Conservation (phyloP, 495 filamentous ascomycete genomes). For the Penicillium flavigenum region DNA sequence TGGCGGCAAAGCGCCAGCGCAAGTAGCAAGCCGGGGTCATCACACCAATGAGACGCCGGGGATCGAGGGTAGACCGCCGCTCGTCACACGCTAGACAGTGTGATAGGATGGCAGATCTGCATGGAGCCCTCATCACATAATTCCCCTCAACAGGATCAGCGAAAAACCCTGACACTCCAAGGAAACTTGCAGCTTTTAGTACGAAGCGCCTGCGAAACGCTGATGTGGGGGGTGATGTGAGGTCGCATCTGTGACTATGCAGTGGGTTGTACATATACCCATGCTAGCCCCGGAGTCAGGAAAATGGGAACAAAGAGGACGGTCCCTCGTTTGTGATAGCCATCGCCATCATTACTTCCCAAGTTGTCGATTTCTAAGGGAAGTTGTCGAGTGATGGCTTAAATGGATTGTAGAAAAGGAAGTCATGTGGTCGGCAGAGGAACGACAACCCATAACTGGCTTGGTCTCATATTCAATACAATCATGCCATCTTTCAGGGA, state of each 20-base stretch:
- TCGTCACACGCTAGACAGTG: conserved; percentile 47
- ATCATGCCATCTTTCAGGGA: neutral
- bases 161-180: conserved; percentile 1
- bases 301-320: neutral
- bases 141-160: conserved; percentile 10
- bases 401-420: conserved; percentile 5
- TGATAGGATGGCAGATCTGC: conserved; percentile 42
- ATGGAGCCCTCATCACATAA: conserved; percentile 26
- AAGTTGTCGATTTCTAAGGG: neutral
- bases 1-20: conserved; percentile 41
- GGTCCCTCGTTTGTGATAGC: too few species aligned
- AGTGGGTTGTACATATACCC: conserved; percentile 9
- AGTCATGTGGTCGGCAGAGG: conserved; percentile 11
- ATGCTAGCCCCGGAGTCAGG: neutral
- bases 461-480: neutral
- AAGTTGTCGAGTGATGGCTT: neutral
- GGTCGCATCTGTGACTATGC: conserved; percentile 17
- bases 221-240: conserved; percentile 15
- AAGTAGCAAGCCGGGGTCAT: conserved; percentile 21
- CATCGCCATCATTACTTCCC: neutral
- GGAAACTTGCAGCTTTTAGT: conserved; percentile 10
- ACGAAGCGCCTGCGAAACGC: conserved; percentile 21
- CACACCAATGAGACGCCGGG: conserved; percentile 38
- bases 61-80: conserved; percentile 23
- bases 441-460: neutral